Evolutionary conservation across 1,284 basidiomycete species (phyloP).

Genomic region (Dichomitus squalens): DNA sequence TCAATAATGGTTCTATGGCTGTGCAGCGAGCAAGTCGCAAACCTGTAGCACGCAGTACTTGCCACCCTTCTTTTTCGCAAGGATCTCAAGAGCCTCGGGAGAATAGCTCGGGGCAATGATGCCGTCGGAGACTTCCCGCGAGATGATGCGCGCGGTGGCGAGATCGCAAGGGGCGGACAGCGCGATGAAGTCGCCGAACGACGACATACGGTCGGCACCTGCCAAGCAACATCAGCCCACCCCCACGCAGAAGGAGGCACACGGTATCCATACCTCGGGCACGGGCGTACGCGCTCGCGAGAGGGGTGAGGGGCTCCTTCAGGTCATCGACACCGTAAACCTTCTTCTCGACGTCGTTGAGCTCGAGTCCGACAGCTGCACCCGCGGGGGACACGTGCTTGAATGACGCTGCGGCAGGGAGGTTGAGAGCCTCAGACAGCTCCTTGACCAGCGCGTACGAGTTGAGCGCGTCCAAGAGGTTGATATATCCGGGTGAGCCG

Average conservation of each 20-base stretch:
- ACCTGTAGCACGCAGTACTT: conserved; percentile 98
- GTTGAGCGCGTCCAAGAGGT: conserved; percentile 97
- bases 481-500: conserved; percentile 98
- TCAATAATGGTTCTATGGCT: neutral
- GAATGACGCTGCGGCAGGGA: conserved; percentile 98
- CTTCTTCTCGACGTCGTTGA: conserved; percentile 87
- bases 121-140: conserved; percentile 96
- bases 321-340: conserved; percentile 98
- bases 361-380: conserved; percentile 87
- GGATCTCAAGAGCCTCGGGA: conserved; percentile 85
- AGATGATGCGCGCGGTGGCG: conserved; percentile 95
- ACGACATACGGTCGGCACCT: conserved; percentile 99
- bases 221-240: neutral
- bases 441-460: conserved; percentile 97
- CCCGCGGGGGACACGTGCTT: conserved; percentile 99
- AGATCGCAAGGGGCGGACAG: conserved; percentile 92
- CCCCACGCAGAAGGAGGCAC: neutral
- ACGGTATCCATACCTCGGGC: conserved; percentile 72
- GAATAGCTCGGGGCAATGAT: conserved; percentile 96
- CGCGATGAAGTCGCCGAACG: conserved; percentile 98
- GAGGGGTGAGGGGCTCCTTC: conserved; percentile 84
- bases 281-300: conserved; percentile 94
- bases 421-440: conserved; percentile 80
- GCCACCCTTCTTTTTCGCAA: conserved; percentile 96
- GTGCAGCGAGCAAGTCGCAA: neutral